phyloP scores from a whole-genome alignment of 83 land plant genomes.

The Diphasiastrum complanatum region DNA sequence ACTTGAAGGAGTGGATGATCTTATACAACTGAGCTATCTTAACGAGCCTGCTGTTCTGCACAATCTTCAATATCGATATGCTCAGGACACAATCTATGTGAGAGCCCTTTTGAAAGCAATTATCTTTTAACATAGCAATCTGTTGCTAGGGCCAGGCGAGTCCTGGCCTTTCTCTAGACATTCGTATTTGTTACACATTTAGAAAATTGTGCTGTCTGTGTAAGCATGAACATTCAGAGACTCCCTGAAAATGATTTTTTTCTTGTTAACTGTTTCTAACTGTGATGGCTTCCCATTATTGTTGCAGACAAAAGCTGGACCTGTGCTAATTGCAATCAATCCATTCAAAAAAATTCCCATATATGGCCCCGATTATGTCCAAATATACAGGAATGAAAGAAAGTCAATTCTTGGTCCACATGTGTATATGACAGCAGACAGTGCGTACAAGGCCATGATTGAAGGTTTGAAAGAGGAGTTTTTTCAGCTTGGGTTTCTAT shows the following conservation, averaged over 20 bases:
- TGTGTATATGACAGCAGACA: too few relatives aligned
- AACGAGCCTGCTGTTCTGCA: constrained; percentile 14
- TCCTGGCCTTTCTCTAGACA: too few relatives aligned
- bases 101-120: constrained; percentile 2
- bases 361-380: constrained; percentile 1
- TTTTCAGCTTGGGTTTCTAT: too few relatives aligned
- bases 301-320: too few relatives aligned
- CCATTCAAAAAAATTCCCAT: constrained; percentile 12
- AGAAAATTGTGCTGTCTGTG: constrained; percentile 1
- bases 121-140: too few relatives aligned
- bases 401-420: neutral
- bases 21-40: constrained; percentile 11
- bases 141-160: too few relatives aligned
- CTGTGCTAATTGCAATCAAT: constrained; percentile 7
- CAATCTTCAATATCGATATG: constrained; percentile 4
- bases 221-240: constrained; percentile 3
- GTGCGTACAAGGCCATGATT: too few relatives aligned
- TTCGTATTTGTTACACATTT: constrained; percentile 1
- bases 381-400: neutral
- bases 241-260: neutral
- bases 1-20: constrained; percentile 14
- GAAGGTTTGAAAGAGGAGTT: too few relatives aligned
- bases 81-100: constrained; percentile 3
- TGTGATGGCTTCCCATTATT: neutral
- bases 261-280: neutral